phyloP scores from a whole-genome alignment of 2,329 filamentous ascomycete species.

The Aschersonia sp. region DNA sequence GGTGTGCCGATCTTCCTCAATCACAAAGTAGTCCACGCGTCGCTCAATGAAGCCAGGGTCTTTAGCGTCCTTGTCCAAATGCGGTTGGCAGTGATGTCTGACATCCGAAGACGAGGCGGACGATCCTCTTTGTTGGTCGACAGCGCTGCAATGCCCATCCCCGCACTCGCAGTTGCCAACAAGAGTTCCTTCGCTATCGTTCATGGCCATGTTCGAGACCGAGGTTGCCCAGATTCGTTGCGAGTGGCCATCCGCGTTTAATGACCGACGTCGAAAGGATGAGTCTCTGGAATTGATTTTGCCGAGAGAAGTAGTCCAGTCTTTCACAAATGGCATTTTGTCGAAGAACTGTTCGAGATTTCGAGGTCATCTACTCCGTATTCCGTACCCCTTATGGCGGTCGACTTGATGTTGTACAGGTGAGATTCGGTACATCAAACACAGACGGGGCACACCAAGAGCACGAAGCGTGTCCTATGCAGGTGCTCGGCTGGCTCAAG shows the following conservation, averaged over 20 bases:
- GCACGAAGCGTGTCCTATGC: no score
- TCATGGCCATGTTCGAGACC: neutral
- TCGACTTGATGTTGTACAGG: no score
- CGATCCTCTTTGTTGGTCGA: neutral
- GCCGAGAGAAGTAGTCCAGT: conserved; percentile 1
- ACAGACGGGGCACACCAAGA: no score
- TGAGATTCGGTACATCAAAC: no score
- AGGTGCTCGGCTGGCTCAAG: no score
- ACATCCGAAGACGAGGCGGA: neutral
- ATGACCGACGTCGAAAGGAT: neutral
- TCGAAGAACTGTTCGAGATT: neutral
- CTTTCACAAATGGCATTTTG: conserved; percentile 3
- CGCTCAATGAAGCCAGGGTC: conserved; percentile 3
- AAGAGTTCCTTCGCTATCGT: conserved; percentile 4
- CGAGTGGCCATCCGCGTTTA: neutral
- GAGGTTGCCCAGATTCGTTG: neutral
- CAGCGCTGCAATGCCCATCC: neutral
- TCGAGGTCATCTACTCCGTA: neutral
- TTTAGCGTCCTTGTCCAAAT: neutral
- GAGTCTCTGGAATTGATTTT: neutral
- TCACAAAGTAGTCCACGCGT: conserved; percentile 6
- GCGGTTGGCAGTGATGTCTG: neutral
- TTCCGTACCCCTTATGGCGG: no score
- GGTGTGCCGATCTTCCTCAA: conserved; percentile 3
- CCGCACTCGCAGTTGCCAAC: conserved; percentile 1